Percentiles rank a stretch among this genome's conserved stretches.
Conservation (phyloP, 2,329 filamentous ascomycete genomes). For the Fusarium nurragi region DNA sequence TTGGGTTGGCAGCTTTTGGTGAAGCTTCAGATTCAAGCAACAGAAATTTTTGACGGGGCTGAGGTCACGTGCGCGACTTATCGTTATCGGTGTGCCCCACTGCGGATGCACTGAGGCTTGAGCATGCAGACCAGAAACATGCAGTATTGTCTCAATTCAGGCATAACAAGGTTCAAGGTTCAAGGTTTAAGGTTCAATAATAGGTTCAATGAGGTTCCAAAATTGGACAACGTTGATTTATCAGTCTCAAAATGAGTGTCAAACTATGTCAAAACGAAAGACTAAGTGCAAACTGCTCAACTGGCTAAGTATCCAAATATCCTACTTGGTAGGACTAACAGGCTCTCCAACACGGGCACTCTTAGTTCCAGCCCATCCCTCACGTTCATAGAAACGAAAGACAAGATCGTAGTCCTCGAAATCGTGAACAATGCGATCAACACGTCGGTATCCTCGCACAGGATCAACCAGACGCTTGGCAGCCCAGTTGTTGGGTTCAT, state of each 20-base stretch:
- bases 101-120: neutral
- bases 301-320: neutral
- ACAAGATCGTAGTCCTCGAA: slow-evolving; percentile 97
- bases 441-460: slow-evolving; percentile 85
- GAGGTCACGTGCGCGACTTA: slow-evolving; percentile 40
- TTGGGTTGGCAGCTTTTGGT: slow-evolving; percentile 15
- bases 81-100: slow-evolving; percentile 27
- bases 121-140: neutral
- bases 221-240: no score
- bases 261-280: neutral
- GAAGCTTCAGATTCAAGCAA: slow-evolving; percentile 16
- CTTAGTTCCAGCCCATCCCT: slow-evolving; percentile 73
- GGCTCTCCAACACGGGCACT: slow-evolving; percentile 65
- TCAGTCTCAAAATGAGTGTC: neutral
- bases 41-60: slow-evolving; percentile 29
- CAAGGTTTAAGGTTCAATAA: no score
- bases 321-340: slow-evolving; percentile 42
- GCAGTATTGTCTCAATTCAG: no score
- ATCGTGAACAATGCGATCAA: slow-evolving; percentile 96
- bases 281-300: neutral
- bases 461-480: slow-evolving; percentile 72
- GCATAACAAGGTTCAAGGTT: no score
- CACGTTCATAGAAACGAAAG: slow-evolving; percentile 94
- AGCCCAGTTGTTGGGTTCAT: slow-evolving; percentile 51
- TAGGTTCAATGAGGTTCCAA: no score